These are phyloP conservation scores for Penicillium herquei DNA, from an alignment of 495 filamentous ascomycete genomes.

Conservation along the genomic window DNA sequence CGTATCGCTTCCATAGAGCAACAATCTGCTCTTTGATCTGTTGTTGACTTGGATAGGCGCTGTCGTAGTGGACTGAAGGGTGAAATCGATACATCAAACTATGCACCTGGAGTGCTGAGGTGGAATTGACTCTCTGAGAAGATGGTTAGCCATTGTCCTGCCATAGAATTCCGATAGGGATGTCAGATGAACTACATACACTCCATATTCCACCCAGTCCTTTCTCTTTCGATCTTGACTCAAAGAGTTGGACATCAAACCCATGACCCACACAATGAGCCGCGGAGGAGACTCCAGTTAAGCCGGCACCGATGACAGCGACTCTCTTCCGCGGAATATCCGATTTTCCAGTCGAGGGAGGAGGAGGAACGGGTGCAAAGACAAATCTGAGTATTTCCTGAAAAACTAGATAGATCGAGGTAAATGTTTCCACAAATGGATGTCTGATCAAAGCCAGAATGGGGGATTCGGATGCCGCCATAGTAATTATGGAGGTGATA, in stretches of 20 bases:
- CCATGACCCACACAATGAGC: constrained; percentile 86
- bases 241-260: constrained; percentile 78
- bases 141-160: background rate
- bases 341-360: constrained; percentile 43
- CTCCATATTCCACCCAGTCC: constrained; percentile 82
- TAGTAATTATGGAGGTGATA: background rate
- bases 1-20: constrained; percentile 72
- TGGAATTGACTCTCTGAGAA: constrained; percentile 72
- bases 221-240: constrained; percentile 58
- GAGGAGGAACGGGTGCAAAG: constrained; percentile 68
- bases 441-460: constrained; percentile 25
- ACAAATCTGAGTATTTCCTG: constrained; percentile 65
- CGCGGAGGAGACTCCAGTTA: constrained; percentile 80
- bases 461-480: constrained; percentile 3
- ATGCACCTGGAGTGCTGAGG: constrained; percentile 78
- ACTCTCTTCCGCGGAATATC: constrained; percentile 56
- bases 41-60: constrained; percentile 70
- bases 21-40: constrained; percentile 71
- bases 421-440: constrained; percentile 42
- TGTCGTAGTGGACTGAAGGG: constrained; percentile 70
- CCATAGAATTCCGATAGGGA: background rate
- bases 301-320: constrained; percentile 78
- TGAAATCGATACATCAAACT: constrained; percentile 88
- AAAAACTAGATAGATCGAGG: constrained; percentile 62
- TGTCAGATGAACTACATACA: constrained; percentile 33